These are phyloP conservation scores for Argentina anserina DNA, from an alignment of 306 rosid species.

Conservation along the genomic window DNA sequence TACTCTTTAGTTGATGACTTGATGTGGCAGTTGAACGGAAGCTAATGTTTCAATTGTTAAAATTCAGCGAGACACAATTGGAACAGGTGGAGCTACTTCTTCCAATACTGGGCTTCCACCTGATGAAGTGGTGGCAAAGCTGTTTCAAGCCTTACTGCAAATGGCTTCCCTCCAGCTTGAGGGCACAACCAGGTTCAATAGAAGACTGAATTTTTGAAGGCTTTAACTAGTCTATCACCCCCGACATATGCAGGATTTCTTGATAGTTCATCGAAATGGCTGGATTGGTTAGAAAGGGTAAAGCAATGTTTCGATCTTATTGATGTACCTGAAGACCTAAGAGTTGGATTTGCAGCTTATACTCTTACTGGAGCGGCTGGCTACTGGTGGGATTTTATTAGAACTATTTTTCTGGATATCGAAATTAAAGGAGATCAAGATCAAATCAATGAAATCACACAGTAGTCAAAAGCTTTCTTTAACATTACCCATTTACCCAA, in stretches of 20 bases:
- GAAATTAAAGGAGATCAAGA: too few species aligned
- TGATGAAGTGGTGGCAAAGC: not conserved
- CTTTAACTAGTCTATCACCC: not conserved
- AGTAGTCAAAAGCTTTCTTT: too few species aligned
- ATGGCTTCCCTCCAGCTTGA: not conserved
- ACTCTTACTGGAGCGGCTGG: constrained; percentile 2
- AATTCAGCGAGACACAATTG: not conserved
- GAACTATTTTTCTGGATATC: too few species aligned
- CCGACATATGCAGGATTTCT: not conserved
- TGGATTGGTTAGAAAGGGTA: not conserved
- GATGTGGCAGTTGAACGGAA: not conserved
- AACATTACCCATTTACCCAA: too few species aligned
- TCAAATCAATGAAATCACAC: too few species aligned
- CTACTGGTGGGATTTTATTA: too few species aligned
- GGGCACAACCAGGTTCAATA: not conserved
- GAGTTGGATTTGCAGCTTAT: not conserved
- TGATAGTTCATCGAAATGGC: not conserved
- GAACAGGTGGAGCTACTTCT: not conserved
- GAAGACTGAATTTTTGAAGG: not conserved
- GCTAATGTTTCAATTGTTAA: not conserved
- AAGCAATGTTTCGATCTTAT: not conserved
- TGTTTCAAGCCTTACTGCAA: not conserved
- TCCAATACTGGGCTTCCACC: not conserved
- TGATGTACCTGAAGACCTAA: constrained; percentile 4
- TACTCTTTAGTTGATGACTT: not conserved